A percentile compares a stretch with the other conserved stretches of the same genome.
Conservation (phyloP, 164 flowering plant genomes). For the Pachysandra terminalis region DNA sequence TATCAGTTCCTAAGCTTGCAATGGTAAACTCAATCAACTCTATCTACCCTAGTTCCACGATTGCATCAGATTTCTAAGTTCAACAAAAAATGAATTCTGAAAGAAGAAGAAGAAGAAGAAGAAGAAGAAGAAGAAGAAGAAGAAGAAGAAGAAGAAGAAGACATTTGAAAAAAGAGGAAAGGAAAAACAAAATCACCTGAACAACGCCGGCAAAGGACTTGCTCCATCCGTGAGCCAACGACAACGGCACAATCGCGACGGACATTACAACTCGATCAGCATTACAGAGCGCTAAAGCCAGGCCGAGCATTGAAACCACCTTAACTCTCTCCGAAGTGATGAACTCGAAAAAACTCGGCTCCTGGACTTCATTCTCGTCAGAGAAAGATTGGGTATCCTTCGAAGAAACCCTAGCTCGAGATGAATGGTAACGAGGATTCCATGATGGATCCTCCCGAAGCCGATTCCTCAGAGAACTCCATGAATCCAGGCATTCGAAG, state of each 20-base stretch:
- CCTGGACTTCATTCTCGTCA: conserved; percentile 16
- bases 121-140: not conserved
- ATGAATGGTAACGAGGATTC: not conserved
- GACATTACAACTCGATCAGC: conserved; percentile 99
- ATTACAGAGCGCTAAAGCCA: conserved; percentile 84
- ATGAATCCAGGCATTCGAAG: conserved; percentile 3
- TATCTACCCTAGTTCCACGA: not conserved
- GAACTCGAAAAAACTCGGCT: conserved; percentile 66
- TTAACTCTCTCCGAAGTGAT: conserved; percentile 95
- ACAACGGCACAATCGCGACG: conserved; percentile 88
- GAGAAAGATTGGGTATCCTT: conserved; percentile 25
- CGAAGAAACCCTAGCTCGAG: conserved; percentile 30
- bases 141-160: too few species aligned
- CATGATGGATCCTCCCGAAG: not conserved
- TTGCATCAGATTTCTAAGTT: not conserved
- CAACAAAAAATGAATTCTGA: too few species aligned
- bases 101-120: not conserved
- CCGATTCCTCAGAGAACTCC: not conserved
- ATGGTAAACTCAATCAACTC: not conserved
- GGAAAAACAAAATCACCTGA: conserved; percentile 50
- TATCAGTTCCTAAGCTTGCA: not conserved
- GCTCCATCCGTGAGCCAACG: conserved; percentile 72
- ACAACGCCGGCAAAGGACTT: conserved; percentile 86
- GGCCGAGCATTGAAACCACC: conserved; percentile 80
- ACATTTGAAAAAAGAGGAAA: too few species aligned